Base-by-base conservation (phyloP, 805 yeast genomes). In the Metschnikowia chrysomelidarum region DNA sequence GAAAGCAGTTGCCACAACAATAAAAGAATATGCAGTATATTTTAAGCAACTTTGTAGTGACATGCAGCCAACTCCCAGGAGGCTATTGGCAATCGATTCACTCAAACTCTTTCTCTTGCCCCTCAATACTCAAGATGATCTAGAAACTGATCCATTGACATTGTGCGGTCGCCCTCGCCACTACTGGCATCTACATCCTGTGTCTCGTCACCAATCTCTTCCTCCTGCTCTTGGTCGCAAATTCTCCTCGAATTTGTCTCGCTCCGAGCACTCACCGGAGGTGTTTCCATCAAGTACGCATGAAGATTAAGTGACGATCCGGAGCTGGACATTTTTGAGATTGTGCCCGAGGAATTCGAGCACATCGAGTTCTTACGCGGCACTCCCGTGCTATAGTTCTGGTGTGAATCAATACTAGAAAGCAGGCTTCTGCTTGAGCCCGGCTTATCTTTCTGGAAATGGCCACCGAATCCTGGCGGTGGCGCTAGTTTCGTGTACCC, bases 241-340 rank as follows among this genome's bases (percentile, higher is more conserved):
- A 4, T 8, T 13, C 9, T 15, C 18, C 11, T 20, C 29, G 14
- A 34, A 34, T 11, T 39, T 23, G 25, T 17, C 28, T 17, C 30
- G 10, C 15, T 8, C 33, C 13, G 30, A 26, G n/a, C 14, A 19
- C 31, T 20, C 14, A 34, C n/a, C 10, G 34, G 46, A 2, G 48
- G 39, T 21, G 58, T 67, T 34, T 64, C 71, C 11, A 69, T 64
- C 34, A 67, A 54, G 40, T 64, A 67, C 7, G 69, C 73, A 38
- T 67, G 62, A 30, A 67, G 54, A 41, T 67, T 67, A 21, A 67
- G 51, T 19, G 68, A 61, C 16, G 69, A 61, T 36, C 62, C 60
- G 19, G 69, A 61, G 39, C 69, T 62, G 24, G 70, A 54, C 23
- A 67, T 62, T 22, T 62, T 53, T 33, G 55, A 44, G 8, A 67